phyloP scores from a whole-genome alignment of 331 rosid genomes.

The Stylosanthes scabra region DNA sequence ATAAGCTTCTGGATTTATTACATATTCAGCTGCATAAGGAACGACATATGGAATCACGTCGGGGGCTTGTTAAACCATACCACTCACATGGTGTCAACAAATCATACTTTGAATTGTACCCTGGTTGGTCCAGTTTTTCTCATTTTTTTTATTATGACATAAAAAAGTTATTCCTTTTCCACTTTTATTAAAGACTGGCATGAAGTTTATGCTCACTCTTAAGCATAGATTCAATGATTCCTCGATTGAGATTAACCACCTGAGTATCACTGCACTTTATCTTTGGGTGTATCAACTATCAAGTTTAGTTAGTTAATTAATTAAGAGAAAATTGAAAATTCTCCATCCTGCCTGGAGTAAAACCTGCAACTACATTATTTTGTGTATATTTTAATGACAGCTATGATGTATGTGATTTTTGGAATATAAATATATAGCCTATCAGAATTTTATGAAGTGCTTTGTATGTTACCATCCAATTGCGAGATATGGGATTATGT shows the following conservation, averaged over 20 bases:
- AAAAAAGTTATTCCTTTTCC: background rate
- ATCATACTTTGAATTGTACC: conserved; percentile 59
- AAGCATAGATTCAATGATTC: conserved; percentile 9
- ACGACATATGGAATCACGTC: conserved; percentile 49
- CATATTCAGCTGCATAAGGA: conserved; percentile 20
- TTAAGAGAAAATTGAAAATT: conserved; percentile 6
- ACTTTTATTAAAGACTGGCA: conserved; percentile 2
- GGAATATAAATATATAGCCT: background rate
- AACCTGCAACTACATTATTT: background rate
- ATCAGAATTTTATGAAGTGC: background rate
- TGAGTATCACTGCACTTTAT: background rate
- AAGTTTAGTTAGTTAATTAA: conserved; percentile 14
- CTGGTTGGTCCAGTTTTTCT: conserved; percentile 57
- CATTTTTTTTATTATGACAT: conserved; percentile 31
- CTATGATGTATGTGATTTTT: background rate
- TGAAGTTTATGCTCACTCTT: conserved; percentile 3
- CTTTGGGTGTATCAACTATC: background rate
- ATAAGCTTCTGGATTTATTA: conserved; percentile 17
- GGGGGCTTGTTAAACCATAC: conserved; percentile 37
- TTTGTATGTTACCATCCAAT: no score
- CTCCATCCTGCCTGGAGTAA: conserved; percentile 14
- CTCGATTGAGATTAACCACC: conserved; percentile 7
- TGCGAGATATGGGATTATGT: no score
- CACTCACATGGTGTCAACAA: conserved; percentile 23
- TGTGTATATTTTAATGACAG: conserved; percentile 12